phyloP scores from a whole-genome alignment of 1,139 yeast genomes.

The Taphrina wiesneri region DNA sequence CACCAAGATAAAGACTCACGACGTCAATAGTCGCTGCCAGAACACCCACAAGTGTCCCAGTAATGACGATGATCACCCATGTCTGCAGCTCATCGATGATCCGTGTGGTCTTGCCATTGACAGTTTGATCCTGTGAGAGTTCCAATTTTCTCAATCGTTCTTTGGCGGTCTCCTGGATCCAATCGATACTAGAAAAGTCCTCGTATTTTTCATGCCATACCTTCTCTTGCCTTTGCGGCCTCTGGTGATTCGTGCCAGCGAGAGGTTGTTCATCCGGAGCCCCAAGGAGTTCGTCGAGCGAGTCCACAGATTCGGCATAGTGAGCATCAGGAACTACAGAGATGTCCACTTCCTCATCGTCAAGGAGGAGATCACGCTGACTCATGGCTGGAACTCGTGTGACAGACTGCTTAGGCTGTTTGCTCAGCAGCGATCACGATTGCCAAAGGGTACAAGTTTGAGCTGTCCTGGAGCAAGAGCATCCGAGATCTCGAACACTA shows the following conservation, averaged over 20 bases:
- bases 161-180: conserved; percentile 14
- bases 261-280: neutral
- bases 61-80: conserved; percentile 13
- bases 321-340: neutral
- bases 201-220: conserved; percentile 3
- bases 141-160: neutral
- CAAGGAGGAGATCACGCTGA: neutral
- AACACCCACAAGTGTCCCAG: conserved; percentile 6
- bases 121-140: conserved; percentile 12
- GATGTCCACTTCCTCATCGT: conserved; percentile 13
- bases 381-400: neutral
- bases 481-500: too few species aligned
- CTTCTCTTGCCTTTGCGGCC: neutral
- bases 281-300: conserved; percentile 9
- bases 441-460: neutral
- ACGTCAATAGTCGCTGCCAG: conserved; percentile 15
- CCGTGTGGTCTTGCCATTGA: conserved; percentile 17
- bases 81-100: conserved; percentile 11
- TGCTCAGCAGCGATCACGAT: neutral
- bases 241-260: neutral
- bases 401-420: too few species aligned
- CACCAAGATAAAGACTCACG: conserved; percentile 13
- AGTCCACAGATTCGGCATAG: conserved; percentile 1
- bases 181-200: conserved; percentile 17
- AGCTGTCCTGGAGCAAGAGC: neutral